Evolutionary conservation across 495 filamentous ascomycete species (phyloP).

Genomic region (Hypoxylon lienhwacheense): DNA sequence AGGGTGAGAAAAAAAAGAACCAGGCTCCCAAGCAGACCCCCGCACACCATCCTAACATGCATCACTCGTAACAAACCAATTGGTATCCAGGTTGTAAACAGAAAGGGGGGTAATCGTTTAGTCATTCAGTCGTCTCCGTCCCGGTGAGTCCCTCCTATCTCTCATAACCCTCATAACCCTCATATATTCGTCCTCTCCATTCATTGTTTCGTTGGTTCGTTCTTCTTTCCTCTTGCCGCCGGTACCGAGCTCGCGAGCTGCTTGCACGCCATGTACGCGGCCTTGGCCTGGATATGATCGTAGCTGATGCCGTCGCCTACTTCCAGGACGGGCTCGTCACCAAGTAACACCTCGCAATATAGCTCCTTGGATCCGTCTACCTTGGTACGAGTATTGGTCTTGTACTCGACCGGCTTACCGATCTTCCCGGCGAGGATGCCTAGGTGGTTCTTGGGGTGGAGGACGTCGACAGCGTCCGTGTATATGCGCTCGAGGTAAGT

Average conservation of each 20-base stretch:
- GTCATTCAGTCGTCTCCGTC: too few relatives aligned
- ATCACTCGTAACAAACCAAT: too few relatives aligned
- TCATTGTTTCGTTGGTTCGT: background rate
- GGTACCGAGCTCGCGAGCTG: too few relatives aligned
- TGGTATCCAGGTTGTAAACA: too few relatives aligned
- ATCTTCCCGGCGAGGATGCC: conserved; percentile 55
- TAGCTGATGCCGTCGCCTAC: conserved; percentile 51
- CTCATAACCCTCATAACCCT: too few relatives aligned
- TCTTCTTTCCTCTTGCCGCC: too few relatives aligned
- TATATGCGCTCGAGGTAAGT: conserved; percentile 64
- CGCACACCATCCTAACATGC: too few relatives aligned
- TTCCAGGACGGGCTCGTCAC: conserved; percentile 48
- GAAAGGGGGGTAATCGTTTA: too few relatives aligned
- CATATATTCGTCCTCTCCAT: background rate
- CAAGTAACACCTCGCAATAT: conserved; percentile 55
- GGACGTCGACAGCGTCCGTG: conserved; percentile 57
- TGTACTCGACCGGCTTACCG: conserved; percentile 54
- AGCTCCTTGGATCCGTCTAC: conserved; percentile 37
- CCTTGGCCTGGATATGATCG: conserved; percentile 60
- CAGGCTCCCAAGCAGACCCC: too few relatives aligned
- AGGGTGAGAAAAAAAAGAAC: too few relatives aligned
- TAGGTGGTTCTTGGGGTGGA: conserved; percentile 75
- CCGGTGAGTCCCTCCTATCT: too few relatives aligned
- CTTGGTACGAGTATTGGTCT: conserved; percentile 28
- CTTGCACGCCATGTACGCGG: conserved; percentile 53